Base-by-base conservation (phyloP, 176 grass and related monocot genomes). In the Carex littledalei region DNA sequence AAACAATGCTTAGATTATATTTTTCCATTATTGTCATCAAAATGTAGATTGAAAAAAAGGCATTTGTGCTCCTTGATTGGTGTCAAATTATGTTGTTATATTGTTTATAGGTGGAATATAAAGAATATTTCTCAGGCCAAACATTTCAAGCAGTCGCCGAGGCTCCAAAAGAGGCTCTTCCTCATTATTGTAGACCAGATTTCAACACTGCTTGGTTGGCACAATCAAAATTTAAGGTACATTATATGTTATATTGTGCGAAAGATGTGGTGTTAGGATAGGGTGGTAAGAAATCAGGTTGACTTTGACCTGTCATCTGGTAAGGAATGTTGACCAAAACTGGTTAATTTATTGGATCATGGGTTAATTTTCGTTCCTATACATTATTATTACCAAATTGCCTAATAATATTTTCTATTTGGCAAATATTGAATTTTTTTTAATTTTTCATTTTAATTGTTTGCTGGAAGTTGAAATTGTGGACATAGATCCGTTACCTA, bases 91-190 rank as follows among this genome's bases (percentile, higher is more conserved):
- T 78, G 68, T 21, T 81, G 15, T 79, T 72, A 29, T 87, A 73
- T n/a, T 57, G 67, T 81, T 41, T 85, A 75, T 70, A 98, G 95
- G 95, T 98, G 84, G 95, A 98, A 84, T 94, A 98, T 55, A 93
- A 79, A 89, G 95, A 98, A 86, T 90, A 93, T 87, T 93, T 98
- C 91, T 94, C 95, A 82, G 93, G 95, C 34, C 92, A 98, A 87
- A 87, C 85, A 91, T 94, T 90, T 84, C 91, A 89, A 87, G 87
- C 95, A 59, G 80, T 93, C 75, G 92, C 91, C 82, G 95, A 98
- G 83, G 84, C 91, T 86, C 95, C 95, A 3, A 98, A 93, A 87
- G 89, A 98, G 83, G 92, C 95, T 73, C 89, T 94, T 82, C 95
- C 95, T 64, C 89, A 85, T 26, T 86, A 91, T 64, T 98, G 95